Base-by-base conservation (phyloP, 176 grass and related monocot genomes). In the Oryza rufipogon region DNA sequence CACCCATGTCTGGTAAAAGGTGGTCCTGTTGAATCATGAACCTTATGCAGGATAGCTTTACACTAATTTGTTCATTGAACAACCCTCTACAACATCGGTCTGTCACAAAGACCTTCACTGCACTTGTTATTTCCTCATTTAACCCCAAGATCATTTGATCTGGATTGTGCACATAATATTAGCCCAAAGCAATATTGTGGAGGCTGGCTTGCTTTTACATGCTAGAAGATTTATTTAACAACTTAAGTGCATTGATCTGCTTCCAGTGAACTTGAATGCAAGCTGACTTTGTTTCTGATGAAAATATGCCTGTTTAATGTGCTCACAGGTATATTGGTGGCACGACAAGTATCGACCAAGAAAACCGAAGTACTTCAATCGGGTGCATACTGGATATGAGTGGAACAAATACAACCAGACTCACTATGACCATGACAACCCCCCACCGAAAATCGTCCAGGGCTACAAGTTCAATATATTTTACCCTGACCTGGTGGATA, bases 361-460 rank as follows among this genome's bases (percentile, higher is more conserved):
- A 89, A 99, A 96, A 49, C 93, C 96, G 9, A 99, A 99, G 83
- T 99, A 99, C 85, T 99, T 99, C 81, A 99, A 96, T 85, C 76
- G 96, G 52, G 96, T 98, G 74, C 96, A 98, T 85, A 98, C 96
- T 68, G 93, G 93, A 80, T 98, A 98, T 19, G 96, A 95, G 81
- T 98, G 96, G 96, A 95, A 98, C 75, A 98, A 98, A 83, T 98
- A 98, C 71, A 98, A 98, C 66, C 93, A 98, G 73, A 95, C 96
- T 16, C 96, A 98, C 74, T 98, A 98, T 79, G 96, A 94, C 70
- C 96, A 98, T 6, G 93, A 99, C 75, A 99, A 99, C 46, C 96
- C 96, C 33, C 96, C 93, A 0, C 93, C 96, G 15, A 99, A 99
- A 88, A 91, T 91, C 58, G 96, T 99, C 75, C 96, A 99, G 77